Evolutionary conservation across 2,329 filamentous ascomycete genomes (phyloP), one percentile per base, ranked within the genome.

Genomic region (Penicillium verrucosum): DNA sequence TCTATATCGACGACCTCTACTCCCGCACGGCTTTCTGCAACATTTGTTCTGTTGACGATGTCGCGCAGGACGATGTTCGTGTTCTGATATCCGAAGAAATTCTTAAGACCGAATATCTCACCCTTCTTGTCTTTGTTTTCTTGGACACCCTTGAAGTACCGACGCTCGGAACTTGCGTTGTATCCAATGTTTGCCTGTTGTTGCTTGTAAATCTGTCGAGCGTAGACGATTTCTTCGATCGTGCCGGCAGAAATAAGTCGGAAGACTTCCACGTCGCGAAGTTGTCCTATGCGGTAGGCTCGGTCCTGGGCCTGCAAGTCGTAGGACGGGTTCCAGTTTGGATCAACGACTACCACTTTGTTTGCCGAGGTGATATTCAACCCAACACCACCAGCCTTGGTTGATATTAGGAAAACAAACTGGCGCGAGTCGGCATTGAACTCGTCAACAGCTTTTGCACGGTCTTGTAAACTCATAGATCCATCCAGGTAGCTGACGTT

Each of bases 161-260:
- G 86, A 4, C 94, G 86, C 73, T 99, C 94, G 5, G 87, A 89
- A 0, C 90, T 95, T 0, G 94, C 94, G 34, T 88, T 95, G 74
- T 99, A 97, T 0, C 90, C 94, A 57, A 99, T 97, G 68, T 97
- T 97, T 27, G 94, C 93, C 76, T 97, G 94, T 68, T 99, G 94
- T 70, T 99, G 94, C 73, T 99, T 99, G 81, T 99, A 99, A 38
- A 99, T 94, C 68, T 99, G 94, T 7, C 94, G 84, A 0, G 93
- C 94, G 67, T 99, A 99, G 8, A 97, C 91, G 52, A 97, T 94
- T 73, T 99, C 94, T 70, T 99, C 94, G 16, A 99, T 91, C 0
- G 94, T 97, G 0, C 94, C 94, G 1, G 90, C 86, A 2, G 89
- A 93, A 18, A 99, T 86, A 1, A 99, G 83, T 4, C 94, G 87